Conservation (phyloP, 192 early-diverging fungal species). For the Coemansia sp. region DNA sequence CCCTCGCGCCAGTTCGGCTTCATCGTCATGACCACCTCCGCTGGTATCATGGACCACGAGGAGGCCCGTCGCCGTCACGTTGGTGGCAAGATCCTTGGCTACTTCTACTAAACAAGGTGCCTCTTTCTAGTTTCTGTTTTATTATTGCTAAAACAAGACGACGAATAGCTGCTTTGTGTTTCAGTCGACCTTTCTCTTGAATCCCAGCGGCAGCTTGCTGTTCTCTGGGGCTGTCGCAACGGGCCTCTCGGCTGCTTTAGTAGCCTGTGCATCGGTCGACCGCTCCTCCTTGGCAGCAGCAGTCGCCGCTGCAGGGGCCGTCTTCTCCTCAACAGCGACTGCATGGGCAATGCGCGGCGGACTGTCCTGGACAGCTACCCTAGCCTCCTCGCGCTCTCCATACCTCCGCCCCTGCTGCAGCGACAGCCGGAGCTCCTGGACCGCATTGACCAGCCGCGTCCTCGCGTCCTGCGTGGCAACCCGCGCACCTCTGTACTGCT, state of each 20-base stretch:
- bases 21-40: conserved; percentile 86
- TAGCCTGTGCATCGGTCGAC: neutral
- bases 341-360: too few relatives aligned
- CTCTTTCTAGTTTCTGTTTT: neutral
- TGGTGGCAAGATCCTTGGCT: conserved; percentile 97
- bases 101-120: conserved; percentile 69
- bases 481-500: conserved; percentile 1
- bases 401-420: conserved; percentile 34
- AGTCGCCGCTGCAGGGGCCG: too few relatives aligned
- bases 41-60: conserved; percentile 99
- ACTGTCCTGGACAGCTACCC: neutral
- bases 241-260: neutral
- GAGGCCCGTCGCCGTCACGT: conserved; percentile 95
- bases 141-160: neutral
- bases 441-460: neutral
- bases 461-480: neutral
- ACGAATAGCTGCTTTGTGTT: neutral
- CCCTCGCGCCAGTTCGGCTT: conserved; percentile 99
- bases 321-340: too few relatives aligned
- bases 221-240: too few relatives aligned
- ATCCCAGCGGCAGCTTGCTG: conserved; percentile 31
- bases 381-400: neutral
- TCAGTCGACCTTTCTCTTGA: conserved; percentile 11
- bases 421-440: conserved; percentile 34
- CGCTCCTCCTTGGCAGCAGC: neutral